phyloP scores from a whole-genome alignment of 179 eudicot genomes.

The Nepenthes alata region DNA sequence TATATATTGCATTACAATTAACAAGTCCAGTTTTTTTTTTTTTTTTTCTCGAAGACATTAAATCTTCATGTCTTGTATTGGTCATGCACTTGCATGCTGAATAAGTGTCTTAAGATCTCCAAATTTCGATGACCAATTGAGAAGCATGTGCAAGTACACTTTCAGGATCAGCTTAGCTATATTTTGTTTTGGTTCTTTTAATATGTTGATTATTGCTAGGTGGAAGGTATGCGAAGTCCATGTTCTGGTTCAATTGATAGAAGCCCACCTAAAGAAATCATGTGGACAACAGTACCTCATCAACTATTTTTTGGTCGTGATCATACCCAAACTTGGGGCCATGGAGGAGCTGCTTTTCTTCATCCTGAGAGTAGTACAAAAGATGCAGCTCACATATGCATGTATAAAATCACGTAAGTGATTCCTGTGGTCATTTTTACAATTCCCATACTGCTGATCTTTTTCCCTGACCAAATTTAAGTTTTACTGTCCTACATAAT shows the following conservation, averaged over 20 bases:
- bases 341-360: constrained; percentile 95
- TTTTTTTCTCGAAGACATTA: too few species aligned
- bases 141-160: constrained; percentile 3
- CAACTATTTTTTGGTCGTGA: constrained; percentile 83
- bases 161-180: not conserved
- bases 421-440: not conserved
- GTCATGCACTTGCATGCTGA: too few species aligned
- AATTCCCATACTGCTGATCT: not conserved
- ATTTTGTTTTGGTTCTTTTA: constrained; percentile 1
- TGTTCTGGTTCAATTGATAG: constrained; percentile 77
- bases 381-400: constrained; percentile 52
- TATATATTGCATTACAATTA: too few species aligned
- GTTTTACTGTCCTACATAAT: not conserved
- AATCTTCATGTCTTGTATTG: too few species aligned
- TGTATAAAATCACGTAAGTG: constrained; percentile 80
- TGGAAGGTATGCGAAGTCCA: constrained; percentile 70
- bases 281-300: constrained; percentile 65
- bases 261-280: constrained; percentile 57
- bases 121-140: not conserved
- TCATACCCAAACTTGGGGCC: constrained; percentile 61
- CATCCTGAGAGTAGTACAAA: constrained; percentile 47
- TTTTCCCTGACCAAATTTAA: not conserved
- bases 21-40: too few species aligned
- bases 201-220: constrained; percentile 31
- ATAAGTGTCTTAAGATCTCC: too few species aligned